Conservation (phyloP, 1,284 basidiomycete genomes). For the Cystobasidium pallidum region DNA sequence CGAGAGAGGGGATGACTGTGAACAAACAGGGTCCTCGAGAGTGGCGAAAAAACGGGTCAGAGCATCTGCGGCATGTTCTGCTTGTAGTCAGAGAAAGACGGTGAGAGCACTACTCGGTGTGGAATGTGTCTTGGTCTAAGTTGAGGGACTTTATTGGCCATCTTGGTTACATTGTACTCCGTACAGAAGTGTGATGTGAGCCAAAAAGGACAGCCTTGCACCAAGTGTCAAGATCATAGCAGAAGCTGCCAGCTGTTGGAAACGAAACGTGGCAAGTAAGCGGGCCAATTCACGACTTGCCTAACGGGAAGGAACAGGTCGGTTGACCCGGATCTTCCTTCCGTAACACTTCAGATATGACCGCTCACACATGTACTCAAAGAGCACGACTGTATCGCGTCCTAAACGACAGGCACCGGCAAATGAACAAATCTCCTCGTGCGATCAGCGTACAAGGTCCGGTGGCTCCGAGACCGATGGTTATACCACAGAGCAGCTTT, state of each 20-base stretch:
- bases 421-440: neutral
- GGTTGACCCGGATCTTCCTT: neutral
- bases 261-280: constrained; percentile 27
- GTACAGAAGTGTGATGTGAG: constrained; percentile 19
- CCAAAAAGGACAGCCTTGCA: constrained; percentile 20
- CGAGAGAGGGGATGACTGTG: neutral
- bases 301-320: no score
- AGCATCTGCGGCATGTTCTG: constrained; percentile 1
- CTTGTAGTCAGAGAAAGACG: constrained; percentile 16
- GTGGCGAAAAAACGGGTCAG: neutral
- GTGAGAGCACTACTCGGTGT: neutral
- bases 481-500: neutral
- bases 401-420: neutral
- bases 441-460: neutral
- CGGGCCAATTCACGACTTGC: neutral
- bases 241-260: constrained; percentile 16
- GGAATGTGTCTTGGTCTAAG: neutral
- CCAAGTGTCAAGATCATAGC: neutral
- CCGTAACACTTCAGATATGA: neutral
- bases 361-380: constrained; percentile 5
- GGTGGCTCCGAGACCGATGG: neutral
- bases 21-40: neutral
- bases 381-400: neutral
- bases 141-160: neutral
- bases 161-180: constrained; percentile 1